Conservation (phyloP, 768 basidiomycete genomes). For the Boletus pseudopeckii region DNA sequence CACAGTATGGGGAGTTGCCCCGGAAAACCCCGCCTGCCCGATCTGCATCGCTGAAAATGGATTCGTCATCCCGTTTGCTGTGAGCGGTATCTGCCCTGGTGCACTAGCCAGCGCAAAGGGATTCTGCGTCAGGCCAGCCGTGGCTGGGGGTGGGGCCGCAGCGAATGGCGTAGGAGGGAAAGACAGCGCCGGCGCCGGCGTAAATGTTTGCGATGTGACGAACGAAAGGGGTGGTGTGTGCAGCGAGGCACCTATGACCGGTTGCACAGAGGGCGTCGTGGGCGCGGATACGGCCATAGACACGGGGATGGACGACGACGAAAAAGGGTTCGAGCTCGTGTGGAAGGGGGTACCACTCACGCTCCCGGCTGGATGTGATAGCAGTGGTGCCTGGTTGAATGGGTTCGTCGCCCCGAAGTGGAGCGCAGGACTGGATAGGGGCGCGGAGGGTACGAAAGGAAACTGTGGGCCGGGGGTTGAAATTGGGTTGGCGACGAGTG, state of each 20-base stretch:
- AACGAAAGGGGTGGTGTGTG: slow-evolving; percentile 4
- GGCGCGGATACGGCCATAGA: slow-evolving; percentile 7
- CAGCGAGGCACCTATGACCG: slow-evolving; percentile 4
- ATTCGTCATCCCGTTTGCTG: slow-evolving; percentile 4
- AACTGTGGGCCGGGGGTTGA: not conserved
- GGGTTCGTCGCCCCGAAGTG: slow-evolving; percentile 16
- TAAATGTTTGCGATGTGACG: not conserved
- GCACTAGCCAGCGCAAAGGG: slow-evolving; percentile 12
- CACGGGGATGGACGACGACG: not conserved
- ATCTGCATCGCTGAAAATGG: slow-evolving; percentile 19
- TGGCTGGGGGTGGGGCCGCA: not conserved
- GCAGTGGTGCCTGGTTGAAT: slow-evolving; percentile 11
- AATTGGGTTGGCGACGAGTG: slow-evolving; percentile 4
- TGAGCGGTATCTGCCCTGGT: slow-evolving; percentile 26
- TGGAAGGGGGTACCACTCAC: not conserved
- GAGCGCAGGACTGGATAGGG: slow-evolving; percentile 13
- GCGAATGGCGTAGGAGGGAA: slow-evolving; percentile 9
- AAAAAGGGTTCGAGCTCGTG: slow-evolving; percentile 16
- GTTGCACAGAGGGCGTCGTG: slow-evolving; percentile 5
- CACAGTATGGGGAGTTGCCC: slow-evolving; percentile 30
- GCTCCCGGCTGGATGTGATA: not conserved
- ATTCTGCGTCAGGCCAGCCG: slow-evolving; percentile 16
- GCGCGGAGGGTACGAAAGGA: slow-evolving; percentile 4
- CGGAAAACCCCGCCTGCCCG: slow-evolving; percentile 15
- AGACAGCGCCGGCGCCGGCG: not conserved